A percentile compares a stretch with the other conserved stretches of the same genome.
phyloP scores from a whole-genome alignment of 768 basidiomycete species.

The Termitomyces sp. region DNA sequence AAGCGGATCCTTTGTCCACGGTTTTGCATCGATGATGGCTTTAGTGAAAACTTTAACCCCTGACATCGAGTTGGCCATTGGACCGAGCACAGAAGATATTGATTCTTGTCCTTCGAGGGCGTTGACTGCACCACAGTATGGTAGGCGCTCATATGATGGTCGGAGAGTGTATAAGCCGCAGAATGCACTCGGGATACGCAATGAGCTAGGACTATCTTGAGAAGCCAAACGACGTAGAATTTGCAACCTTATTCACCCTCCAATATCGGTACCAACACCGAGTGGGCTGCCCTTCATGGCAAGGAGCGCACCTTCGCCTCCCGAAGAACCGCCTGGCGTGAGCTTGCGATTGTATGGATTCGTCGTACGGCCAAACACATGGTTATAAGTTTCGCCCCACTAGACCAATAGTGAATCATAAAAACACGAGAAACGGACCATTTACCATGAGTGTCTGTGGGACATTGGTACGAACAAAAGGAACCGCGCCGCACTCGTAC shows the following conservation, averaged over 20 bases:
- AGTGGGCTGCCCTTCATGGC: slow-evolving; percentile 56
- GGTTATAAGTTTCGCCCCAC: slow-evolving; percentile 58
- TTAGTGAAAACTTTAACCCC: slow-evolving; percentile 51
- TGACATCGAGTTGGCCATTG: slow-evolving; percentile 45
- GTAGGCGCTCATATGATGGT: slow-evolving; percentile 50
- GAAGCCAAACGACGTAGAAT: neutral
- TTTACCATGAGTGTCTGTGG: slow-evolving; percentile 51
- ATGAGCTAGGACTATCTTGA: slow-evolving; percentile 29
- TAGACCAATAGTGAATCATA: slow-evolving; percentile 12
- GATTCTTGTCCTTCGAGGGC: slow-evolving; percentile 52
- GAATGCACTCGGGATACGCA: slow-evolving; percentile 54
- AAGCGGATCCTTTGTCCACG: slow-evolving; percentile 53
- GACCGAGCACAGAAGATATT: slow-evolving; percentile 52
- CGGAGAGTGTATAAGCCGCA: slow-evolving; percentile 57
- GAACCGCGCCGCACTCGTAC: slow-evolving; percentile 50
- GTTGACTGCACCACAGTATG: slow-evolving; percentile 49
- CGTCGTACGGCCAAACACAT: slow-evolving; percentile 56
- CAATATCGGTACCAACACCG: slow-evolving; percentile 62
- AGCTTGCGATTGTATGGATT: slow-evolving; percentile 57
- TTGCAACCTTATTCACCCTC: slow-evolving; percentile 35
- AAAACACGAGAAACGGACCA: neutral
- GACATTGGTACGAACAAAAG: slow-evolving; percentile 52
- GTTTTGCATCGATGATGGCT: slow-evolving; percentile 42
- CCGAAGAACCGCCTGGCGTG: slow-evolving; percentile 60
- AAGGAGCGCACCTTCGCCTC: slow-evolving; percentile 62